phyloP scores from a whole-genome alignment of 1,284 basidiomycete species.

The Papiliotrema terrestris region DNA sequence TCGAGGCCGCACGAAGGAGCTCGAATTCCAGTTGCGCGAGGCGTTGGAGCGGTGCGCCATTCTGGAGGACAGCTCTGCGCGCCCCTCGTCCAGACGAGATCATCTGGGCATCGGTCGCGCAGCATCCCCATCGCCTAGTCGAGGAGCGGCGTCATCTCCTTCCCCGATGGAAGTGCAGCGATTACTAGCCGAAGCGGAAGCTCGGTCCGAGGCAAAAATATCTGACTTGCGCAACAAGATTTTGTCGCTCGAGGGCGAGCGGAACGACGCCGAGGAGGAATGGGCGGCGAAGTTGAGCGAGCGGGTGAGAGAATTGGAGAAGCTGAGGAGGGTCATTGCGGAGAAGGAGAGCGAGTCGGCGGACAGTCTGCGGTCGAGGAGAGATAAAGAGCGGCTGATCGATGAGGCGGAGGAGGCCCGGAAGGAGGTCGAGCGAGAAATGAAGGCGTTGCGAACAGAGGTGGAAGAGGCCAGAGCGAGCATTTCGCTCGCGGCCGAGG shows the following conservation, averaged over 20 bases:
- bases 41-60: conserved; percentile 65
- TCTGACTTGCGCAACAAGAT: conserved; percentile 60
- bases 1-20: conserved; percentile 71
- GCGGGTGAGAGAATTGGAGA: conserved; percentile 66
- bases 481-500: conserved; percentile 41
- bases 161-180: conserved; percentile 65
- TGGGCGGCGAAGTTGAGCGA: conserved; percentile 65
- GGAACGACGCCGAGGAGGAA: conserved; percentile 63
- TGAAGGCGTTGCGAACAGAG: conserved; percentile 35
- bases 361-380: conserved; percentile 56
- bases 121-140: background rate
- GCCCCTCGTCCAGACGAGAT: background rate
- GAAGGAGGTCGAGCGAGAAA: conserved; percentile 51
- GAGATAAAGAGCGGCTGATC: conserved; percentile 60
- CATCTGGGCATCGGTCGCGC: background rate
- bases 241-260: conserved; percentile 40
- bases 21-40: conserved; percentile 80
- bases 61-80: conserved; percentile 52
- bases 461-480: conserved; percentile 56
- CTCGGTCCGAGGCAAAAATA: conserved; percentile 69
- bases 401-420: conserved; percentile 58
- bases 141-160: conserved; percentile 3
- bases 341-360: conserved; percentile 53
- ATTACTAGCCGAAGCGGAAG: conserved; percentile 71
- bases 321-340: conserved; percentile 60